Conservation (phyloP, 75 land plant species). For the Pinus tabuliformis region DNA sequence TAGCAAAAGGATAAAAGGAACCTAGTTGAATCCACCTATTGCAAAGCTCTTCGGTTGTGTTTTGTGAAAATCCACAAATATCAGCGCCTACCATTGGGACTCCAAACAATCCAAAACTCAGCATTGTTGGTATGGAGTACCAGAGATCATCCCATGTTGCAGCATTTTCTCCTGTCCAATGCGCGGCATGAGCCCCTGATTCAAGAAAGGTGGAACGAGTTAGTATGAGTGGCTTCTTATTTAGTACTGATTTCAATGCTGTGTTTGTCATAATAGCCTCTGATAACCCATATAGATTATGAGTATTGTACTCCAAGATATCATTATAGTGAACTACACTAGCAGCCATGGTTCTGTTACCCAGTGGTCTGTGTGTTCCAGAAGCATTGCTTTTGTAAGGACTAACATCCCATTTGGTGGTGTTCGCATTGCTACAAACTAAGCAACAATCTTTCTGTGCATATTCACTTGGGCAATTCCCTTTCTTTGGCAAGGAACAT, state of each 20-base stretch:
- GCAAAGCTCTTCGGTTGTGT: slow-evolving; percentile 84
- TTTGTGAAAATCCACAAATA: slow-evolving; percentile 66
- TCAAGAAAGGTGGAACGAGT: slow-evolving; percentile 69
- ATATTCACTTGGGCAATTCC: slow-evolving; percentile 16
- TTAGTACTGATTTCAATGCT: slow-evolving; percentile 35
- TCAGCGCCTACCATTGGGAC: slow-evolving; percentile 91
- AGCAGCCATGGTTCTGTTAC: slow-evolving; percentile 48
- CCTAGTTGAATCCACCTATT: slow-evolving; percentile 76
- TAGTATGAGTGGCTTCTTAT: slow-evolving; percentile 71
- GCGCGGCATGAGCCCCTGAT: slow-evolving; percentile 72
- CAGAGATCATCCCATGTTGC: slow-evolving; percentile 75
- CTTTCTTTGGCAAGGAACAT: slow-evolving; percentile 22
- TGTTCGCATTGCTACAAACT: slow-evolving; percentile 18
- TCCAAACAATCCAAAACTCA: slow-evolving; percentile 69
- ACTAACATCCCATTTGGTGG: slow-evolving; percentile 61
- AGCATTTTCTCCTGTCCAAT: slow-evolving; percentile 87
- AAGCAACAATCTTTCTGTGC: slow-evolving; percentile 32
- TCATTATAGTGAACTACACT: slow-evolving; percentile 46
- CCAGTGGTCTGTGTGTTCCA: slow-evolving; percentile 32
- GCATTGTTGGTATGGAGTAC: slow-evolving; percentile 57
- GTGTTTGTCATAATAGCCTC: slow-evolving; percentile 61
- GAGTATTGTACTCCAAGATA: slow-evolving; percentile 65
- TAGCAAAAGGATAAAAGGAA: slow-evolving; percentile 63
- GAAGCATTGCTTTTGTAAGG: slow-evolving; percentile 64
- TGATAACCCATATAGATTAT: slow-evolving; percentile 69